Base-by-base conservation (phyloP, 2,329 filamentous ascomycete species). In the Cladobotryum protrusum region DNA sequence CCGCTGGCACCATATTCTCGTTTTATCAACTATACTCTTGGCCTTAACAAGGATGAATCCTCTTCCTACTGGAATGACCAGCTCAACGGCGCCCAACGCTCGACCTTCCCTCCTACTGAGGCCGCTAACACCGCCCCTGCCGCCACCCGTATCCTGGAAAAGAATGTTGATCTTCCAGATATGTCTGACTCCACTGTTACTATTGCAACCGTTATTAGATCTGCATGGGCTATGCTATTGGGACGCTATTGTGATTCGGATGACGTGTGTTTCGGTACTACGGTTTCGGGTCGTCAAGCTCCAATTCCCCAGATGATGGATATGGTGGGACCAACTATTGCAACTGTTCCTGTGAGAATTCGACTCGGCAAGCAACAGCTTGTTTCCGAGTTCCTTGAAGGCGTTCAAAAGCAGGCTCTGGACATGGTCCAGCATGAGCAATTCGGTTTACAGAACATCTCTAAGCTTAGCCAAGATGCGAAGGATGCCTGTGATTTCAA, bases 281-380 rank as follows among this genome's bases (percentile, higher is more conserved):
- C 52, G 1, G 48, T 59, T 12, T 56, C 56, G 13, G 52, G 56
- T 19, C 49, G 56, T 11, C 46, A 56, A 4, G 51, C 56, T 15
- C 43, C 52, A 13, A 34, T 44, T 5, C 18, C 43, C 32, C 45
- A 40, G 8, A 13, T 45, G n/a, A 45, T 48, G 15, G 6, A 14
- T n/a, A 15, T 44, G 42, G 9, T n/a, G 14, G 19, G 42, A n/a
- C 42, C 29, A 29, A 44, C 19, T 5, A 29, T 59, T 17, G 46
- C 52, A 3, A 57, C 54, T 2, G 42, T 58, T 4, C 56, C 56
- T 4, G 40, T 55, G 2, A 48, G 56, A n/a, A 36, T 56, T 29
- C 47, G 45, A 3, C 15, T 58, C 14, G 40, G 52, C 7, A 29
- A 15, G 6, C 33, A 47, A 13, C 52, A 54, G 41, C 17, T 19